phyloP scores from a whole-genome alignment of 306 rosid species.

The Leucaena leucocephala region DNA sequence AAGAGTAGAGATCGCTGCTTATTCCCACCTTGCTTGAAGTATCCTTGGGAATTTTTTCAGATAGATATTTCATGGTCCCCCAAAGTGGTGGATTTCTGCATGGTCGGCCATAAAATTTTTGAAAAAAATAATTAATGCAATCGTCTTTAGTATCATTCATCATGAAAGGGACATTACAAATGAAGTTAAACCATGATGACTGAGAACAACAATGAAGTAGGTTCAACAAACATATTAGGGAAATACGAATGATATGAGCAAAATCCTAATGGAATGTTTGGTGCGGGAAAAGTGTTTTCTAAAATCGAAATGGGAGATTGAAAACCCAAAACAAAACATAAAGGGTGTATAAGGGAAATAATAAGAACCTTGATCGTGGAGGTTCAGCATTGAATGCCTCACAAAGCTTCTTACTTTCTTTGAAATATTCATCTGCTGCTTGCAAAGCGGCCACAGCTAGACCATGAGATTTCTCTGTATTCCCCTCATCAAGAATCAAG shows the following conservation, averaged over 20 bases:
- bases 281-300: not conserved
- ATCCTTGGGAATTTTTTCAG: slow-evolving; percentile 96
- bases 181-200: not conserved
- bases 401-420: slow-evolving; percentile 89
- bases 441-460: slow-evolving; percentile 99
- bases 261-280: not conserved
- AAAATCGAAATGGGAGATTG: not conserved
- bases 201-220: not conserved
- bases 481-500: slow-evolving; percentile 96
- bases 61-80: slow-evolving; percentile 95
- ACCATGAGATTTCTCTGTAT: slow-evolving; percentile 93
- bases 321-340: not conserved
- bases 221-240: not conserved
- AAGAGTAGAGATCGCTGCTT: slow-evolving; percentile 85
- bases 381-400: slow-evolving; percentile 75
- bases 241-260: slow-evolving; percentile 3
- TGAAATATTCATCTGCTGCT: slow-evolving; percentile 94
- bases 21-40: slow-evolving; percentile 94
- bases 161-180: slow-evolving; percentile 26
- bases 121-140: slow-evolving; percentile 8
- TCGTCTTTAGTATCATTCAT: slow-evolving; percentile 4
- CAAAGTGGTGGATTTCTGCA: slow-evolving; percentile 90
- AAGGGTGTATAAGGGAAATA: slow-evolving; percentile 19
- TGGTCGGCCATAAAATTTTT: slow-evolving; percentile 25
- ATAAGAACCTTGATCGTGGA: slow-evolving; percentile 80